Base-by-base conservation (phyloP, 2,329 filamentous ascomycete genomes). In the Penicillium sp. region DNA sequence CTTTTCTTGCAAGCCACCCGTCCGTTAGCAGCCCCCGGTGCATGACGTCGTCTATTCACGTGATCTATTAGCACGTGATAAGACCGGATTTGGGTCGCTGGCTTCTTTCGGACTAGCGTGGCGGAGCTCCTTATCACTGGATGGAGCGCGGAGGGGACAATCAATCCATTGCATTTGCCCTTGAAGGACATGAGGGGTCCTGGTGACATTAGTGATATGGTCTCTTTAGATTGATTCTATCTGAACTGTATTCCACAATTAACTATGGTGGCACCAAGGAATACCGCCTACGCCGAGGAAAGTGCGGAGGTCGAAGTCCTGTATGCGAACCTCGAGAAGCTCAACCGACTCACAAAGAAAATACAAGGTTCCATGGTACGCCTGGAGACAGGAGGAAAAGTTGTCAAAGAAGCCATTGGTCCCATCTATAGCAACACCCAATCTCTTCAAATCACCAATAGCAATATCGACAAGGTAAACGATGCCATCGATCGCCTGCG, bases 361-460 rank as follows among this genome's bases (percentile, higher is more conserved):
- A 97, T 99, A 54, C 89, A 96, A 74, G 88, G 89, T 29, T 96
- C 90, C 50, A 82, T 97, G 64, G 84, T 86, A 37, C 85, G 92
- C 54, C 81, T 99, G 34, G 92, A 97, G 67, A 85, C 88, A 37
- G 95, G 90, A 51, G 94, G 93, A 18, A 91, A 92, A 76, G 92
- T 89, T 58, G 92, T 97, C 20, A 88, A 91, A 68, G 90, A 96
- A 69, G 92, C 95, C 11, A 92, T 95, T 54, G 91, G 91, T 0
- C 94, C 94, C 9, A 88, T 99, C 40, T 95, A 92, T 70, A 90
- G 89, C 66, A 95, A 97, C 74, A 97, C 94, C 0, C 89, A 91
- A 74, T 88, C 87, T 60, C 81, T 97, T 22, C 94, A 97, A 74
- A 84, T 88, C n/a, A 85, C 95, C 35, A 92, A 90, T 63, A 86